These are phyloP conservation scores for Anastatica hierochuntica DNA, from an alignment of 345 rosid genomes.

Conservation along the genomic window DNA sequence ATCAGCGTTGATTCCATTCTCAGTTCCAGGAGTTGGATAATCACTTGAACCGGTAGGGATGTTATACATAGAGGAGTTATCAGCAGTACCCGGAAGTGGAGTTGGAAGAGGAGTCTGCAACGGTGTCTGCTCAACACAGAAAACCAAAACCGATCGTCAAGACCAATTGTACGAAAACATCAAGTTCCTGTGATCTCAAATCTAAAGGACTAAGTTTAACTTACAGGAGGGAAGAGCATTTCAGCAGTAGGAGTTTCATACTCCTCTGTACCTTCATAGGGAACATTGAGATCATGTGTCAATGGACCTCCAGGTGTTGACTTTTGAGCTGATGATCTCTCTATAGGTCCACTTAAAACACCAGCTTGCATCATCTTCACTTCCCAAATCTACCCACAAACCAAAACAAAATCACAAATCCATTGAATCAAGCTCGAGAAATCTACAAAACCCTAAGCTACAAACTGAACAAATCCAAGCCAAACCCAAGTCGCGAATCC, in stretches of 20 bases:
- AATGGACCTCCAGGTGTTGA: constrained; percentile 46
- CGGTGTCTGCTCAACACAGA: constrained; percentile 53
- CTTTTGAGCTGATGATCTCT: constrained; percentile 55
- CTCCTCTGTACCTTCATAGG: constrained; percentile 88
- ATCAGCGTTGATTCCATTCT: constrained; percentile 47
- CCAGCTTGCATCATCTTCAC: constrained; percentile 93
- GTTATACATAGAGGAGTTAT: constrained; percentile 77
- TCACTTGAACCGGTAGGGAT: constrained; percentile 83
- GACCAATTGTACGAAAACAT: not conserved
- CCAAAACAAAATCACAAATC: not conserved
- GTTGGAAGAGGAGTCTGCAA: constrained; percentile 77
- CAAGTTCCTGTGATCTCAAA: not conserved
- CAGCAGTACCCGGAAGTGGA: constrained; percentile 68
- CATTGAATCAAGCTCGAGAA: constrained; percentile 7
- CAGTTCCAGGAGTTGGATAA: constrained; percentile 72
- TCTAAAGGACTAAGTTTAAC: too few species aligned
- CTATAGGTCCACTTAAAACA: constrained; percentile 52
- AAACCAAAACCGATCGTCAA: constrained; percentile 3
- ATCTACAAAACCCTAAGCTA: constrained; percentile 30
- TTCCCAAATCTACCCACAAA: constrained; percentile 67
- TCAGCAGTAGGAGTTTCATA: constrained; percentile 98
- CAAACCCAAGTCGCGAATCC: not conserved
- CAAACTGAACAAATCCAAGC: constrained; percentile 26
- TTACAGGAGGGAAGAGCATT: constrained; percentile 87
- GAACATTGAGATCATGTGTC: constrained; percentile 91